phyloP scores from a whole-genome alignment of 176 grass and related monocot species.

The Melocanna baccifera region DNA sequence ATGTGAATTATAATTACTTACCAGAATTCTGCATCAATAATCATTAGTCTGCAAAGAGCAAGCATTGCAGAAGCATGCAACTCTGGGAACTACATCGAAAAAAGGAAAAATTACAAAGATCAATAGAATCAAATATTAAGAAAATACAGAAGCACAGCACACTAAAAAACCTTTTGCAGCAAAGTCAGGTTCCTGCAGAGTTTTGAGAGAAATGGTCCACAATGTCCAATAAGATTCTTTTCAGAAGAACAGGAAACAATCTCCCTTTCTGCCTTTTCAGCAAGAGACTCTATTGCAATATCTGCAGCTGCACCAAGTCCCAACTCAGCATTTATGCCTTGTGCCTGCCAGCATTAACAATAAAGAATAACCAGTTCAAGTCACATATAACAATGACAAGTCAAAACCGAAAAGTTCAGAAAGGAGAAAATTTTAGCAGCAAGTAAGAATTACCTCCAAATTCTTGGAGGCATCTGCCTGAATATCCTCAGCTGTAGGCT shows the following conservation, averaged over 20 bases:
- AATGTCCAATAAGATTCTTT: constrained; percentile 78
- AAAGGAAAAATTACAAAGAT: neutral
- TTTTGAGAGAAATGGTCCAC: constrained; percentile 78
- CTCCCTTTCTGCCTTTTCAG: constrained; percentile 82
- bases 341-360: constrained; percentile 37
- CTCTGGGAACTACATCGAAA: constrained; percentile 64
- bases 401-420: neutral
- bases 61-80: constrained; percentile 91
- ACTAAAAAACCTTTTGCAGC: constrained; percentile 70
- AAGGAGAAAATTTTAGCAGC: constrained; percentile 9
- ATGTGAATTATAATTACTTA: constrained; percentile 31
- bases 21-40: constrained; percentile 88
- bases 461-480: constrained; percentile 35
- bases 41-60: constrained; percentile 92
- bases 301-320: constrained; percentile 71
- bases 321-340: constrained; percentile 91
- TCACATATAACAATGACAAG: constrained; percentile 18
- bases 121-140: constrained; percentile 5
- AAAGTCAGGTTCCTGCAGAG: constrained; percentile 76
- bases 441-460: constrained; percentile 51
- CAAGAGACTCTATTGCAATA: constrained; percentile 73
- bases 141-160: neutral
- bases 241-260: constrained; percentile 66
- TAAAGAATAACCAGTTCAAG: constrained; percentile 3
- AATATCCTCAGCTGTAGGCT: constrained; percentile 23